Evolutionary conservation across 2,329 filamentous ascomycete species (phyloP).

Genomic region (Epichloe uncinata): DNA sequence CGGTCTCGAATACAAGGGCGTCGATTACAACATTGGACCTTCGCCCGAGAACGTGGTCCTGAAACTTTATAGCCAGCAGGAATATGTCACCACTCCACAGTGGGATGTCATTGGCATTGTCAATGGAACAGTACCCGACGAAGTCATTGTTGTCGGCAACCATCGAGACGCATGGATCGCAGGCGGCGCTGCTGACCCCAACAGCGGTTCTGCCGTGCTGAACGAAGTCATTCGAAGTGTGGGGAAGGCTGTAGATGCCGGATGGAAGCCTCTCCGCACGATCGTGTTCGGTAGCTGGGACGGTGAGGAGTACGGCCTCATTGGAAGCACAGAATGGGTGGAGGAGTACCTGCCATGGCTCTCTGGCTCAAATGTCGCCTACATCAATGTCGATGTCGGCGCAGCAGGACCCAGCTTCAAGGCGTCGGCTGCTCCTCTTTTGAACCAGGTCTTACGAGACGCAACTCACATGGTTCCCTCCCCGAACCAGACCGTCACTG

Average conservation of each 20-base stretch:
- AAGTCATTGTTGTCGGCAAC: conserved; percentile 84
- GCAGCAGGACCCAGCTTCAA: conserved; percentile 50
- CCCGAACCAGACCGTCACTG: conserved; percentile 61
- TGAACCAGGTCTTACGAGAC: conserved; percentile 60
- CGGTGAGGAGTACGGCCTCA: conserved; percentile 71
- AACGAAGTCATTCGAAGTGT: conserved; percentile 70
- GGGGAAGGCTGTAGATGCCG: conserved; percentile 51
- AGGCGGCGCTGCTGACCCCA: conserved; percentile 76
- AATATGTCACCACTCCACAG: conserved; percentile 67
- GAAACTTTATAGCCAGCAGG: conserved; percentile 66
- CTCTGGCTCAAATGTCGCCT: conserved; percentile 57
- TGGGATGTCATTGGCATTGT: conserved; percentile 92
- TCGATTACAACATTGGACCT: conserved; percentile 76
- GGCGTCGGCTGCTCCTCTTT: conserved; percentile 56
- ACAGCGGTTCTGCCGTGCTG: conserved; percentile 65
- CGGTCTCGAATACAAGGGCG: conserved; percentile 65
- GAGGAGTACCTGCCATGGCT: conserved; percentile 83
- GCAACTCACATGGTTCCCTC: conserved; percentile 50
- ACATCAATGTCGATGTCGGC: conserved; percentile 75
- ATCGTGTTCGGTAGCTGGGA: conserved; percentile 83
- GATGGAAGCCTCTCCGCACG: conserved; percentile 57
- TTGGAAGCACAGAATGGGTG: conserved; percentile 87
- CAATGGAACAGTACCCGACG: conserved; percentile 72
- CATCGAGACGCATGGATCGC: conserved; percentile 85
- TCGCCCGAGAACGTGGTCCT: conserved; percentile 58